Base-by-base conservation (phyloP, 2,329 filamentous ascomycete genomes). In the Pyricularia sp. region DNA sequence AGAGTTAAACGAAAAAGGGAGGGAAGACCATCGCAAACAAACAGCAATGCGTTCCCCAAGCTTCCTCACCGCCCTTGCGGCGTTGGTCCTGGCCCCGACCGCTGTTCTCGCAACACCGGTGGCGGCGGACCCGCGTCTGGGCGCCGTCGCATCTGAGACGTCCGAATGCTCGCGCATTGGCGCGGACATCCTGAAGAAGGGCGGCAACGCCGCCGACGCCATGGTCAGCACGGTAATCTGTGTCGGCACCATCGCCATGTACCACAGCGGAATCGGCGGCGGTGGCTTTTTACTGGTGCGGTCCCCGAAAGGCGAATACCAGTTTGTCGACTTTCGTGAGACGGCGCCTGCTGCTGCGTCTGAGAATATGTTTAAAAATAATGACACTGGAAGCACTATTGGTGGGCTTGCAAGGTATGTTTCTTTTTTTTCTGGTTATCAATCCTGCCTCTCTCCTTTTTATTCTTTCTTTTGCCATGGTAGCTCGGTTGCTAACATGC, bases 251-350 rank as follows among this genome's bases (percentile, higher is more conserved):
- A 77, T 85, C 49, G 84, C 78, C 60, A 87, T 88, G 84, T 87
- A 88, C 67, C 86, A 89, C 70, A 78, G 76, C 68, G 90, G 90
- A 4, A 84, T 93, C 65, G 89, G 88, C 6, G 90, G 91, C 3
- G 90, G 90, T 16, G 90, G 91, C 1, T 94, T 94, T 74, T 84
- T 89, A 81, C 78, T 92, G 2, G 81, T 93, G n/a, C 82, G 87
- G 66, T 76, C 80, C 2, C 75, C 82, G 5, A 82, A 89, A 67
- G 88, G 88, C 5, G 76, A 77, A 9, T 93, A 91, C 71, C 90
- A 96, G 70, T 89, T 86, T 68, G 85, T 96, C 68, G 91, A 96
- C 73, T 96, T 94, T 73, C 82, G 92, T 19, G 92, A 96, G 74
- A 90, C 85, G 0, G 92, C 92, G 0, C 91, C 92, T 0, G 89